These are phyloP conservation scores for Larix kaempferi DNA, from an alignment of 75 land plant species.

Conservation along the genomic window DNA sequence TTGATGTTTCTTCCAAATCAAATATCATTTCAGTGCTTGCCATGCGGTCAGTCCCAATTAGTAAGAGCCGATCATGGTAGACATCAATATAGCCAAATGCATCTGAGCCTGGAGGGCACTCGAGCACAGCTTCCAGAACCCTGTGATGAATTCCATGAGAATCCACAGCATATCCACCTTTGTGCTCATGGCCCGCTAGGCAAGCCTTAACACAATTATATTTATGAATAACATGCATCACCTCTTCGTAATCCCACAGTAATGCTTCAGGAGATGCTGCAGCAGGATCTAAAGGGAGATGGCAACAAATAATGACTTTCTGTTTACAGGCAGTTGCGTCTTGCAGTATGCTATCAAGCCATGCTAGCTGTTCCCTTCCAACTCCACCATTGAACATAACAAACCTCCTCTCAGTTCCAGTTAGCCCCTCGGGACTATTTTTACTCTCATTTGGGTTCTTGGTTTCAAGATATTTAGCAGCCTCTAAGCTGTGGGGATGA, in stretches of 20 bases:
- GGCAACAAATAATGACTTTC: constrained; percentile 81
- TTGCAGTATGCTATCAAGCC: constrained; percentile 68
- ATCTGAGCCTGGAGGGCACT: constrained; percentile 82
- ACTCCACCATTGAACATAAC: constrained; percentile 94
- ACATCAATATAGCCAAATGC: constrained; percentile 85
- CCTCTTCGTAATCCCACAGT: constrained; percentile 90
- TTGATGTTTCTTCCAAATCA: not conserved
- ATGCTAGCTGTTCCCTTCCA: constrained; percentile 70
- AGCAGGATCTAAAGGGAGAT: constrained; percentile 77
- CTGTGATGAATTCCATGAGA: constrained; percentile 81
- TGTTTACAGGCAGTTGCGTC: constrained; percentile 47
- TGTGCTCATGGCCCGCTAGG: constrained; percentile 85
- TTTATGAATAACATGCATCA: constrained; percentile 63
- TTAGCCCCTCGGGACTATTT: constrained; percentile 77
- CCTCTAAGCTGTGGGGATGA: constrained; percentile 65
- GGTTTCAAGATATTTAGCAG: constrained; percentile 40
- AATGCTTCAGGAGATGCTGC: constrained; percentile 48
- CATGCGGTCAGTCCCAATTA: constrained; percentile 68
- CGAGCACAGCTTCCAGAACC: constrained; percentile 87
- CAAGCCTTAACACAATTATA: constrained; percentile 87
- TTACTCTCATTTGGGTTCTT: constrained; percentile 83
- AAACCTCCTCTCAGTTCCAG: constrained; percentile 65
- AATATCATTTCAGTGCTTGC: constrained; percentile 54
- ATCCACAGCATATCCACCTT: constrained; percentile 79
- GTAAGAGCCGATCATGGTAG: constrained; percentile 52